Evolutionary conservation across 495 filamentous ascomycete species (phyloP).

Genomic region (Cercophora newfieldiana): DNA sequence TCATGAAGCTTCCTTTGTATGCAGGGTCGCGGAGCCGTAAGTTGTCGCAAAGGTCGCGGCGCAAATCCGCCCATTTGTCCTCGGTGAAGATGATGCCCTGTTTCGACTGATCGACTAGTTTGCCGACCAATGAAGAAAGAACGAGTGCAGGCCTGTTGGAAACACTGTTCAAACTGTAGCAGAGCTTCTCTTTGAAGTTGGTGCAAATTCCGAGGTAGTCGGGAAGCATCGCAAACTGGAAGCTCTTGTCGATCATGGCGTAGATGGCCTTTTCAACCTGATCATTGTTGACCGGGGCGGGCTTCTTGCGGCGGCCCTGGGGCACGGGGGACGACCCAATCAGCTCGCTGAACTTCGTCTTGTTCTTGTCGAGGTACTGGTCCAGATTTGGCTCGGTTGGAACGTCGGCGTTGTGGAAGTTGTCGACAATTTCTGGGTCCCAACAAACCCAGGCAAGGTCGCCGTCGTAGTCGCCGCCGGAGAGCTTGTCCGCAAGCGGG

Average conservation of each 20-base stretch:
- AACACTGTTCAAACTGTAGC: conserved; percentile 63
- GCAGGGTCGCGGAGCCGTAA: conserved; percentile 39
- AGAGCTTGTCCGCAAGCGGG: conserved; percentile 77
- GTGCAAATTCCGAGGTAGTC: conserved; percentile 75
- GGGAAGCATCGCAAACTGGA: conserved; percentile 65
- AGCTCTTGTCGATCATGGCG: conserved; percentile 54
- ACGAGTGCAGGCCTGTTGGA: conserved; percentile 53
- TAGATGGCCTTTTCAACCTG: too few relatives aligned
- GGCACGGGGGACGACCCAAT: too few relatives aligned
- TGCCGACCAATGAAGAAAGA: conserved; percentile 69
- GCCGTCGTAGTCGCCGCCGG: conserved; percentile 94
- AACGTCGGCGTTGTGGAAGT: conserved; percentile 70
- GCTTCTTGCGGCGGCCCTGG: too few relatives aligned
- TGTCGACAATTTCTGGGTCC: conserved; percentile 71
- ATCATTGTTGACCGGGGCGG: not conserved
- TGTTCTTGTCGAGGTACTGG: conserved; percentile 60
- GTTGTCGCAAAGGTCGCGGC: conserved; percentile 42
- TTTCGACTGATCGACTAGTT: conserved; percentile 81
- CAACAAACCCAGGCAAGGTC: conserved; percentile 90
- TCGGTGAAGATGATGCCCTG: conserved; percentile 69
- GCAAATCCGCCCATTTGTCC: conserved; percentile 54
- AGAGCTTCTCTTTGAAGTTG: conserved; percentile 67
- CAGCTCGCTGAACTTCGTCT: conserved; percentile 52
- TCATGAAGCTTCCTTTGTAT: conserved; percentile 40
- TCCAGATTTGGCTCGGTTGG: conserved; percentile 51